Conservation (phyloP, 768 basidiomycete genomes). For the Pleurotus citrinopileatus region DNA sequence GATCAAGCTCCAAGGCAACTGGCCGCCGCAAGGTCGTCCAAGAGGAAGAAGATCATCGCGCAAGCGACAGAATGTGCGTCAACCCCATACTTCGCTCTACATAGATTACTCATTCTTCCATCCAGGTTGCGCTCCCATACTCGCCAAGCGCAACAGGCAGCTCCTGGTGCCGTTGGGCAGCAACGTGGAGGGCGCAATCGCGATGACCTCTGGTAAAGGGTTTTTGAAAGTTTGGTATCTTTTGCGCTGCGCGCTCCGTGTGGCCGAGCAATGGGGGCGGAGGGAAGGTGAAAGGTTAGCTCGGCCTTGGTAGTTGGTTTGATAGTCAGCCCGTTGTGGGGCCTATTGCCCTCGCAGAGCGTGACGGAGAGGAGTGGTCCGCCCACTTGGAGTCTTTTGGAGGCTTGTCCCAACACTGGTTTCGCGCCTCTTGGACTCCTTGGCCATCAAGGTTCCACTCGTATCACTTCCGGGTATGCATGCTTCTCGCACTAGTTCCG, state of each 20-base stretch:
- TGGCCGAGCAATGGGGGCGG: conserved; percentile 46
- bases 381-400: background rate
- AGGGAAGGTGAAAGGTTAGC: conserved; percentile 41
- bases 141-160: conserved; percentile 71
- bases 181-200: conserved; percentile 42
- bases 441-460: background rate
- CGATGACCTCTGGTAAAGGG: conserved; percentile 57
- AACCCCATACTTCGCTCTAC: conserved; percentile 11
- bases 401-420: background rate
- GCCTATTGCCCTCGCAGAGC: background rate
- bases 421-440: background rate
- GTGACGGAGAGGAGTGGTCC: conserved; percentile 11
- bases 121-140: conserved; percentile 84
- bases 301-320: conserved; percentile 23
- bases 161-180: conserved; percentile 46
- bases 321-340: conserved; percentile 1
- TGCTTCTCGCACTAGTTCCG: conserved; percentile 24
- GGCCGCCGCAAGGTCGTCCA: conserved; percentile 79
- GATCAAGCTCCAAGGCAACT: conserved; percentile 59
- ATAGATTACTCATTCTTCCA: conserved; percentile 12
- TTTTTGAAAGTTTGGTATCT: conserved; percentile 22
- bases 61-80: conserved; percentile 80
- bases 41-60: conserved; percentile 81
- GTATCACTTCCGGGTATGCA: background rate
- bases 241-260: conserved; percentile 37